Evolutionary conservation across 2,329 filamentous ascomycete genomes (phyloP).

Genomic region (Penicillium corylophilum): DNA sequence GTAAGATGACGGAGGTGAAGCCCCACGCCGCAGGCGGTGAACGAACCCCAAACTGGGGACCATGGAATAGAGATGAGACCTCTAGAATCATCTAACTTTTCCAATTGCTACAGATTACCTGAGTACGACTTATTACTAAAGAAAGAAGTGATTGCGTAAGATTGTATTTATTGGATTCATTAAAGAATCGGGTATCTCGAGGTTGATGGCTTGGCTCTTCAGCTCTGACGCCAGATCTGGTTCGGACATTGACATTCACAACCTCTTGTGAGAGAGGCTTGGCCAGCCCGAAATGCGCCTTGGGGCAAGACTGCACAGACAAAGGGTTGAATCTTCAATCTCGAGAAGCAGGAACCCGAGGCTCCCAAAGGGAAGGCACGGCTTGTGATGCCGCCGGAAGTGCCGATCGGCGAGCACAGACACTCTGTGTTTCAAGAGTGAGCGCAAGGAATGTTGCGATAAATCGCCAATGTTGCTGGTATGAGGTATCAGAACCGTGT

Average conservation of each 20-base stretch:
- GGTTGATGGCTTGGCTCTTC: not conserved
- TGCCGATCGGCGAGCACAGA: constrained; percentile 2
- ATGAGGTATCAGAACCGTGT: not conserved
- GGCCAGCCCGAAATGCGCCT: not conserved
- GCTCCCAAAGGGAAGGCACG: not conserved
- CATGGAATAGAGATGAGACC: not conserved
- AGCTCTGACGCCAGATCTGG: not conserved
- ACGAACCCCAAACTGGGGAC: not conserved
- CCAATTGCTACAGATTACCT: no score
- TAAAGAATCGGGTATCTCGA: not conserved
- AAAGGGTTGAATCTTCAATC: not conserved
- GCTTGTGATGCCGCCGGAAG: constrained; percentile 9
- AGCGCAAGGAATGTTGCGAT: constrained; percentile 2
- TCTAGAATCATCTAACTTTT: not conserved
- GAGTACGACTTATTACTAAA: not conserved
- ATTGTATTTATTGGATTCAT: not conserved
- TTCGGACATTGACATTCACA: constrained; percentile 4
- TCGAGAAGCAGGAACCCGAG: not conserved
- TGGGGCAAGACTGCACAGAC: not conserved
- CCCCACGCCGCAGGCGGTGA: not conserved
- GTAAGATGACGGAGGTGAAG: not conserved
- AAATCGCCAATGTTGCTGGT: not conserved
- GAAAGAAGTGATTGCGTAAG: not conserved
- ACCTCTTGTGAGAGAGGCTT: not conserved
- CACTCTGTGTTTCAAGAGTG: constrained; percentile 7